Evolutionary conservation across 2,329 filamentous ascomycete species (phyloP).

Genomic region (Leptographium procerum): DNA sequence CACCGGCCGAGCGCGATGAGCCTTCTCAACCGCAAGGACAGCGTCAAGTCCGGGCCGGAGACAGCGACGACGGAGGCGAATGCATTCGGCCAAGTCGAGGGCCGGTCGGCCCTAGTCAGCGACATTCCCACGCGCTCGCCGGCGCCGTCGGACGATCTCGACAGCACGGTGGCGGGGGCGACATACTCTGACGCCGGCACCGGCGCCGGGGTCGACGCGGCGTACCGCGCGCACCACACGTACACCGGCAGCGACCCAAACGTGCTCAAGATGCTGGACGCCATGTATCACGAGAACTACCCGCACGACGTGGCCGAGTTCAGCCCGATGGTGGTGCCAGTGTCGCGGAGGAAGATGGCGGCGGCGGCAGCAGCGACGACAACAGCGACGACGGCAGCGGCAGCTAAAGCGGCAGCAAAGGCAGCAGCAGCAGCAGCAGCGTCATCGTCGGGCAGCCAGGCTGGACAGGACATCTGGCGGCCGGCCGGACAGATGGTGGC

Average conservation of each 20-base stretch:
- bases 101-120: conserved; percentile 33
- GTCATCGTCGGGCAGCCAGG: too few species aligned
- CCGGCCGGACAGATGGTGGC: conserved; percentile 77
- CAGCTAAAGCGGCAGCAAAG: neutral
- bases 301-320: conserved; percentile 57
- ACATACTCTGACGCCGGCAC: too few species aligned
- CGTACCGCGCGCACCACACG: conserved; percentile 59
- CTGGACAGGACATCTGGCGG: conserved; percentile 56
- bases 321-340: conserved; percentile 67
- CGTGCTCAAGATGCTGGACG: conserved; percentile 63
- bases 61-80: conserved; percentile 48
- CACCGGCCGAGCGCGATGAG: conserved; percentile 49
- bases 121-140: conserved; percentile 13
- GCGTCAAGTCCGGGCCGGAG: conserved; percentile 45
- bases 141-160: conserved; percentile 9
- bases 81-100: conserved; percentile 49
- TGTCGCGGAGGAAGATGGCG: conserved; percentile 41
- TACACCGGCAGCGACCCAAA: conserved; percentile 71
- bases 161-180: too few species aligned
- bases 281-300: conserved; percentile 68
- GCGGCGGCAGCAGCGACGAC: conserved; percentile 26
- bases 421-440: conserved; percentile 28
- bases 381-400: conserved; percentile 21
- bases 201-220: conserved; percentile 18
- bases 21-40: conserved; percentile 47